Evolutionary conservation across 176 grass and related monocot species (phyloP).

Genomic region (Guadua angustifolia): DNA sequence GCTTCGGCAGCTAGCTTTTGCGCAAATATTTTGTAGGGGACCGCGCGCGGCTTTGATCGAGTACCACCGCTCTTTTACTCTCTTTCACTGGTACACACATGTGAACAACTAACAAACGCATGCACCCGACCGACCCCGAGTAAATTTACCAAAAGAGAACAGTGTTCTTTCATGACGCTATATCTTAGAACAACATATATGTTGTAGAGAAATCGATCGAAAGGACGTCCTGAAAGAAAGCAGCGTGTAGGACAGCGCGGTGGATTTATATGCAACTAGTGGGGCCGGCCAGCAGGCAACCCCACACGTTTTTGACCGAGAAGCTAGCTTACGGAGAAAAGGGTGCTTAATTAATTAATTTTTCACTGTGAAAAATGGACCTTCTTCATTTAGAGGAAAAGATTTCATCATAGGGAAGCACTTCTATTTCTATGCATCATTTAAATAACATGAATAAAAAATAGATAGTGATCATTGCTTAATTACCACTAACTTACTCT

Average conservation of each 20-base stretch:
- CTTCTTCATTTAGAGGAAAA: too few relatives aligned
- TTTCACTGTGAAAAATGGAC: too few relatives aligned
- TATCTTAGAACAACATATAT: background rate
- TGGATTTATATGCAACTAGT: slow-evolving; percentile 8
- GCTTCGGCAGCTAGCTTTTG: slow-evolving; percentile 46
- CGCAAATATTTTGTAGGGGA: slow-evolving; percentile 21
- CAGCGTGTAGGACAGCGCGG: slow-evolving; percentile 4
- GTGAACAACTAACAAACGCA: slow-evolving; percentile 17
- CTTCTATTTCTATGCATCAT: too few relatives aligned
- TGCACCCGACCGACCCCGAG: too few relatives aligned
- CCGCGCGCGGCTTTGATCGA: background rate
- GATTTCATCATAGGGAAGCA: too few relatives aligned
- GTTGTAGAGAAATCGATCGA: background rate
- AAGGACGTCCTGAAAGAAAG: background rate
- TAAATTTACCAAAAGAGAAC: background rate
- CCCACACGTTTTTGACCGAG: background rate
- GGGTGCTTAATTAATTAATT: too few relatives aligned
- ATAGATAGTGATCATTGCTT: too few relatives aligned
- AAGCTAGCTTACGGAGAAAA: background rate
- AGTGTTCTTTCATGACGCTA: background rate
- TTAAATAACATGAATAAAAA: too few relatives aligned
- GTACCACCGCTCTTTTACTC: slow-evolving; percentile 33
- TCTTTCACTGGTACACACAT: slow-evolving; percentile 27
- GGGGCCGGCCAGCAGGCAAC: background rate
- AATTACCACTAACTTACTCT: too few relatives aligned